Evolutionary conservation across 352 stramenopile species (phyloP), one percentile per base, ranked within the genome.

Genomic region (Pythium phragmitis): DNA sequence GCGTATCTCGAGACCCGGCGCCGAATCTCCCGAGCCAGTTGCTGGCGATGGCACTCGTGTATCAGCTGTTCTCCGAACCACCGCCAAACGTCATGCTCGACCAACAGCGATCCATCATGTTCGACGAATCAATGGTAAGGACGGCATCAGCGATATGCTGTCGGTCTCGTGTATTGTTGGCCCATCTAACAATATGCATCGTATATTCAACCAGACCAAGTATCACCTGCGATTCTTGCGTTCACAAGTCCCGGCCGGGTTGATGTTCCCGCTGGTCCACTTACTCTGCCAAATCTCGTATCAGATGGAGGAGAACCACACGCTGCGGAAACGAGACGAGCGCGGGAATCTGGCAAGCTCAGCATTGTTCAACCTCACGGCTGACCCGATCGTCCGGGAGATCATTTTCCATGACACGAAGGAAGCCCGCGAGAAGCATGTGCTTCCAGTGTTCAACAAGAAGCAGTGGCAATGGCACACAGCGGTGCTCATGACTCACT

Each of bases 251-350:
- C 84, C 87, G 1, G 83, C 82, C 0, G 82, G 69, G 39, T 68
- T 96, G 57, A 89, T 94, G 80, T 96, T 96, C 57, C 87, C 79
- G 36, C 69, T 96, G 13, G 82, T 91, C 50, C 87, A 93, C 55
- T 59, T 94, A 55, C 60, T 96, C 30, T 96, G 87, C 59, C 87
- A 96, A 60, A 94, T 96, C 37, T 93, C 87, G 17, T 96, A 96
- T 50, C 85, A 96, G 54, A 87, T 94, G 76, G 79, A 91, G 42
- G 87, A 94, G 50, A 93, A 92, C 43, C 90, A 91, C 30, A 66
- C 88, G 36, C 69, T 96, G 30, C 80, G 83, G 45, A 89, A 82
- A 63, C 82, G 87, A 23, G 85, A 96, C 37, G 87, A 96, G 41
- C 87, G 87, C 58, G 87, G 87, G 14, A 83, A 72, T 8, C 52